phyloP scores from a whole-genome alignment of 768 basidiomycete species.

The Tricholoma hemisulphureum region DNA sequence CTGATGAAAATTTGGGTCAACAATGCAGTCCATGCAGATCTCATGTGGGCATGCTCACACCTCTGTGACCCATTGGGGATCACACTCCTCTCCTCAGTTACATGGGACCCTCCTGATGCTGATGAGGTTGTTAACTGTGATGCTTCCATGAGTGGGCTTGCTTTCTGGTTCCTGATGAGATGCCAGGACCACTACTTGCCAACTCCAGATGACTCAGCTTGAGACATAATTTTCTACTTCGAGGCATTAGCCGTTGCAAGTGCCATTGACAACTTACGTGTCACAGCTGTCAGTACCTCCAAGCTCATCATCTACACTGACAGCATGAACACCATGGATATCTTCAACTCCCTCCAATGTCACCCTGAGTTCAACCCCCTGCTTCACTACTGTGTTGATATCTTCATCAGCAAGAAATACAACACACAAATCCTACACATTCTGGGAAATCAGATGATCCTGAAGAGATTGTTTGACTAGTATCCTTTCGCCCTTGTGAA shows the following conservation, averaged over 20 bases:
- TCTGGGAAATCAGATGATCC: too few species aligned
- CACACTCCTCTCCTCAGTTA: constrained; percentile 14
- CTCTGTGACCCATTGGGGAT: constrained; percentile 19
- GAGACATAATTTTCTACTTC: constrained; percentile 20
- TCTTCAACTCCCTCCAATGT: too few species aligned
- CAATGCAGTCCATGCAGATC: too few species aligned
- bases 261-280: constrained; percentile 5
- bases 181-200: constrained; percentile 13
- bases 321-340: too few species aligned
- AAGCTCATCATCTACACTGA: constrained; percentile 18
- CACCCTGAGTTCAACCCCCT: too few species aligned
- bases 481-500: too few species aligned
- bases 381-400: too few species aligned
- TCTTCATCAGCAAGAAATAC: too few species aligned
- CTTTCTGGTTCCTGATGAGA: constrained; percentile 16
- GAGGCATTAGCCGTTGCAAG: constrained; percentile 23
- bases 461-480: too few species aligned
- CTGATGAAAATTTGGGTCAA: too few species aligned
- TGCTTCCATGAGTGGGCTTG: constrained; percentile 18
- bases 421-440: too few species aligned
- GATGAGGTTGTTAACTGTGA: constrained; percentile 20
- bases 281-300: not conserved
- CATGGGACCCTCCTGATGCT: constrained; percentile 15
- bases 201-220: not conserved
- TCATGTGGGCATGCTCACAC: constrained; percentile 28